Evolutionary conservation across 768 basidiomycete genomes (phyloP).

Genomic region (Amanita phalloides): DNA sequence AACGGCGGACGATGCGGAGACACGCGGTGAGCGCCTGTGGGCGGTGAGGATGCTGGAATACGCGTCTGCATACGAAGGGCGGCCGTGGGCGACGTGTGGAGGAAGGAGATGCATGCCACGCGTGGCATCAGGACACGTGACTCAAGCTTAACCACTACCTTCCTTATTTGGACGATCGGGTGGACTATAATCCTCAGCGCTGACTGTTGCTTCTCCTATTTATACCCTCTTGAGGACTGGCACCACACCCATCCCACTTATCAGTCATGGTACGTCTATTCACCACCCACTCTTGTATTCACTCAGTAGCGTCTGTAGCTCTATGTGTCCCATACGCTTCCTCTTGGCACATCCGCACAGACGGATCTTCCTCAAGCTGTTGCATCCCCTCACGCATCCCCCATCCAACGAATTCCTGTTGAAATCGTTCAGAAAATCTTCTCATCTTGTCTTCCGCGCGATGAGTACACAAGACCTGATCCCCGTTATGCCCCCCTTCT

Average conservation of each 20-base stretch:
- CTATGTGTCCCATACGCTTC: too few relatives aligned
- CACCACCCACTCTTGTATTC: background rate
- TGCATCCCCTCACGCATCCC: background rate
- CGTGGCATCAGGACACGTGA: slow-evolving; percentile 1
- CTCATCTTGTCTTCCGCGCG: slow-evolving; percentile 10
- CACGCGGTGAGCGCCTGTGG: slow-evolving; percentile 62
- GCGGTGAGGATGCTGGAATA: slow-evolving; percentile 63
- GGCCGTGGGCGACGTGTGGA: slow-evolving; percentile 52
- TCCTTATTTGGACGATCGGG: background rate
- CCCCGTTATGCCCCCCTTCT: slow-evolving; percentile 11
- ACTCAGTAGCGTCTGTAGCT: background rate
- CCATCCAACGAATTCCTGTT: slow-evolving; percentile 10
- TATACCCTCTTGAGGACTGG: background rate
- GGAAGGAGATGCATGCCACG: slow-evolving; percentile 50
- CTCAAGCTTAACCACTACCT: background rate
- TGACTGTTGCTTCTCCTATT: slow-evolving; percentile 1
- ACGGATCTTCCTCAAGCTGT: too few relatives aligned
- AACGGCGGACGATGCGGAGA: slow-evolving; percentile 75
- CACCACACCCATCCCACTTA: background rate
- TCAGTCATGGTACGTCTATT: background rate
- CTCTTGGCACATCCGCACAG: too few relatives aligned
- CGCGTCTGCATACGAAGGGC: slow-evolving; percentile 60
- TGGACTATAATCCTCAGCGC: background rate
- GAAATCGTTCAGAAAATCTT: slow-evolving; percentile 16
- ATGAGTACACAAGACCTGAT: slow-evolving; percentile 10